phyloP scores from a whole-genome alignment of 208 protist species.

The Trypanosoma grayi region DNA sequence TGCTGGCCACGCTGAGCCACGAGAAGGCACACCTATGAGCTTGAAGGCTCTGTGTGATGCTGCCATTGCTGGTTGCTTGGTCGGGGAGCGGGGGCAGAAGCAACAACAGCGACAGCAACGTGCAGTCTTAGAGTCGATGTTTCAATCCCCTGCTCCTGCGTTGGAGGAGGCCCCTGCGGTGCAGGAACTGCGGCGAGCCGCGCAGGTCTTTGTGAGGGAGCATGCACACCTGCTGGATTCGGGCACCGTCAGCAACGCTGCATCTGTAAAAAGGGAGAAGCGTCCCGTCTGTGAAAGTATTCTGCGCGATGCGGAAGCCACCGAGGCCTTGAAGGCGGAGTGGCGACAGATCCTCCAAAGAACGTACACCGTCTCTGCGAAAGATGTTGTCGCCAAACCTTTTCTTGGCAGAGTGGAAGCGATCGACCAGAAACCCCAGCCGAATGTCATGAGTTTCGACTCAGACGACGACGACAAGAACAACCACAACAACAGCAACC shows the following conservation, averaged over 20 bases:
- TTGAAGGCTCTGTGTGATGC: constrained; percentile 15
- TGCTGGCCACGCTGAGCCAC: background rate
- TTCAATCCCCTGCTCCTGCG: background rate
- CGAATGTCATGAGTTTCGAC: constrained; percentile 5
- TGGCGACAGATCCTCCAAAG: constrained; percentile 3
- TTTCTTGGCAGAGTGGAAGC: background rate
- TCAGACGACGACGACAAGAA: background rate
- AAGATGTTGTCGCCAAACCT: background rate
- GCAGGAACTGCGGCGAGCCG: background rate
- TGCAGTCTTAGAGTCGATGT: constrained; percentile 3
- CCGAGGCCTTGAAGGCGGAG: constrained; percentile 2
- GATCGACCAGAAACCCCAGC: too few species aligned
- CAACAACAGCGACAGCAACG: background rate
- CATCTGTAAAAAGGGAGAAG: background rate
- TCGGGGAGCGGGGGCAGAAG: background rate
- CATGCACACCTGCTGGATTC: background rate
- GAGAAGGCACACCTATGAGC: background rate
- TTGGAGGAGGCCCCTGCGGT: constrained; percentile 4
- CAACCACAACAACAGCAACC: background rate
- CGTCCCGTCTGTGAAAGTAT: background rate
- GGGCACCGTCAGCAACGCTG: background rate
- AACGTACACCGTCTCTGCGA: background rate
- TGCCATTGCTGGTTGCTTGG: background rate
- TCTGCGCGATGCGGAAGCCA: background rate
- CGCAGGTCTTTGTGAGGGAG: constrained; percentile 7